Evolutionary conservation across 345 rosid species (phyloP).

Genomic region (Bruguiera parviflora): DNA sequence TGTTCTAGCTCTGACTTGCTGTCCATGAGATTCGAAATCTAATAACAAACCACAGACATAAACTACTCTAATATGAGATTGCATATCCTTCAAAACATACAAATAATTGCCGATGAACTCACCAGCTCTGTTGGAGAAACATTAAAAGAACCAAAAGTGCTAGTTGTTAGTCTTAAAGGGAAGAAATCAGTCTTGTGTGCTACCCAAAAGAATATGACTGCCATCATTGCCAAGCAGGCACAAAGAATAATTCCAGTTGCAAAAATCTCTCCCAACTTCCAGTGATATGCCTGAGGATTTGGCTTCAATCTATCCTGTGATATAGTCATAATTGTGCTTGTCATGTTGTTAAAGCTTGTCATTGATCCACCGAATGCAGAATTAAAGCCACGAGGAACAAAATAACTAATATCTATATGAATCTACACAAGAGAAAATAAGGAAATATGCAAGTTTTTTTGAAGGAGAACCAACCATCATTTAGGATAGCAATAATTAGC

Average conservation of each 20-base stretch:
- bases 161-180: conserved; percentile 29
- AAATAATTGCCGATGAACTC: conserved; percentile 6
- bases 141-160: too few relatives aligned
- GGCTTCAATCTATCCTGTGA: conserved; percentile 62
- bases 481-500: conserved; percentile 57
- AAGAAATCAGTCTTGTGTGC: conserved; percentile 54
- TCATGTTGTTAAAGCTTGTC: background rate
- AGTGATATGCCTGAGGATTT: conserved; percentile 60
- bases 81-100: background rate
- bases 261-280: conserved; percentile 59
- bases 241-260: conserved; percentile 56
- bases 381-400: too few relatives aligned
- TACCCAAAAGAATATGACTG: conserved; percentile 67
- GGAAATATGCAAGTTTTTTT: too few relatives aligned
- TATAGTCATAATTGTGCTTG: conserved; percentile 65
- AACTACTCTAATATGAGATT: conserved; percentile 10
- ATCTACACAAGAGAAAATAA: too few relatives aligned
- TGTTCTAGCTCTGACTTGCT: conserved; percentile 57
- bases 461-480: conserved; percentile 31
- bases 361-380: background rate
- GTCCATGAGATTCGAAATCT: conserved; percentile 51
- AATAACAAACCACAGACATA: conserved; percentile 10
- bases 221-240: conserved; percentile 62
- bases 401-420: too few relatives aligned
- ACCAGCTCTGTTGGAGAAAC: conserved; percentile 45